Percentiles rank a stretch among this genome's conserved stretches.
Evolutionary conservation across 2,329 filamentous ascomycete genomes (phyloP).

Genomic region (Lachnellula subtilissima): DNA sequence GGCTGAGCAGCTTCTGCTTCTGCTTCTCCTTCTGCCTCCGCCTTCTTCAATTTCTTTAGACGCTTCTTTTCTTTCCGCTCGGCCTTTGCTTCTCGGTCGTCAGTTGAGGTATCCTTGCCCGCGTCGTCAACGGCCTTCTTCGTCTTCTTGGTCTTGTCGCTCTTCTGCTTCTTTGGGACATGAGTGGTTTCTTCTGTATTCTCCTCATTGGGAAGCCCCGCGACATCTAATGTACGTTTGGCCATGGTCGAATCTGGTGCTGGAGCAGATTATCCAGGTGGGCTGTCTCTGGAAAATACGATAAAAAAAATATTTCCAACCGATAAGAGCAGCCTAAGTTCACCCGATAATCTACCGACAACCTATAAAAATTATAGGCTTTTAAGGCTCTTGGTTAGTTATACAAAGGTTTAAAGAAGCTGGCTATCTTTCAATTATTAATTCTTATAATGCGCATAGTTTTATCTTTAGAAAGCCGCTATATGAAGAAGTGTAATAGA

Average conservation of each 20-base stretch:
- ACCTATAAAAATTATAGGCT: not conserved
- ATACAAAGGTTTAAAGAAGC: too few relatives aligned
- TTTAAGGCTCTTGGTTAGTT: too few relatives aligned
- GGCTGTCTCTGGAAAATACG: not conserved
- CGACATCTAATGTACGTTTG: slow-evolving; percentile 30
- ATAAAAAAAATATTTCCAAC: slow-evolving; percentile 1
- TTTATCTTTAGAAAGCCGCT: too few relatives aligned
- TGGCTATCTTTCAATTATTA: too few relatives aligned
- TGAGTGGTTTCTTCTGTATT: slow-evolving; percentile 8
- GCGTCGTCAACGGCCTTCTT: slow-evolving; percentile 22
- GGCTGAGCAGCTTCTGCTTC: slow-evolving; percentile 5
- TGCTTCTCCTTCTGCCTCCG: slow-evolving; percentile 12
- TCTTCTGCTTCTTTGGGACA: slow-evolving; percentile 27
- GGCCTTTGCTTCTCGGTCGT: slow-evolving; percentile 32
- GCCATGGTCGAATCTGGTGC: slow-evolving; percentile 21
- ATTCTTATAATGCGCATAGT: too few relatives aligned
- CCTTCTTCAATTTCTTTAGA: slow-evolving; percentile 34
- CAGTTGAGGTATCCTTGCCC: slow-evolving; percentile 15
- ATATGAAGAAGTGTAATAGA: too few relatives aligned
- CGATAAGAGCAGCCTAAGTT: not conserved
- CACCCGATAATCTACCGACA: not conserved
- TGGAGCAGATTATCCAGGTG: not conserved
- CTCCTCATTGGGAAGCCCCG: slow-evolving; percentile 19
- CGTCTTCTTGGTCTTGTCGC: slow-evolving; percentile 22
- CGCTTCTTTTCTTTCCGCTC: slow-evolving; percentile 37